Evolutionary conservation across 176 grass and related monocot species (phyloP), one percentile per base, ranked within the genome.

Genomic region (Eragrostis curvula): DNA sequence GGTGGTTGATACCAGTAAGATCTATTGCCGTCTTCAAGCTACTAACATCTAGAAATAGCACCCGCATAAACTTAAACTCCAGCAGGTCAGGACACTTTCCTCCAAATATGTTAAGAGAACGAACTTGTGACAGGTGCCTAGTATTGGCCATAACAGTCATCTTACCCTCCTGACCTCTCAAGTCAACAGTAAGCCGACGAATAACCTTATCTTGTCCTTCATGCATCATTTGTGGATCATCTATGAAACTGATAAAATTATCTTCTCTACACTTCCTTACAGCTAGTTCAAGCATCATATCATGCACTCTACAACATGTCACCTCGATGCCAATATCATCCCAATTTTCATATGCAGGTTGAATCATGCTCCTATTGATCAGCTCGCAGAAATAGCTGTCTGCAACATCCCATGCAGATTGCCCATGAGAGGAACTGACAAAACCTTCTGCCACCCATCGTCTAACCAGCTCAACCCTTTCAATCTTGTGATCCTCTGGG

Each of bases 381-480:
- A 82, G 82, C 7, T 85, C 52, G 21, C 50, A 47, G 16, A 89
- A 44, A 63, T 89, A 89, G 7, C 56, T n/a, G 13, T n/a, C 1
- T 10, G 70, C 87, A 43, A 75, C 36, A 15, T 60, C 29, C 59
- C 75, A 71, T 55, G 44, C 21, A 46, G 64, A 80, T 3, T 45
- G 28, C 16, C 70, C 44, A 36, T 8, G 5, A 2, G 42, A 55
- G 7, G 4, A 63, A 71, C 51, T 47, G 40, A 89, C 68, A 44
- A 89, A 85, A 36, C 77, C 82, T 85, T 85, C 87, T 20, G 82
- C 83, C 0, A 90, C 74, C 83, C 78, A 90, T 32, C 74, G 13
- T 30, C 70, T 55, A 36, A 83, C 74, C 2, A 90, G 47, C 23
- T 71, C 81, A 27, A 28, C 55, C 10, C 18, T 47, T 0, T 21